phyloP scores from a whole-genome alignment of 1,284 basidiomycete genomes.

The Sanguinoderma infundibulare region DNA sequence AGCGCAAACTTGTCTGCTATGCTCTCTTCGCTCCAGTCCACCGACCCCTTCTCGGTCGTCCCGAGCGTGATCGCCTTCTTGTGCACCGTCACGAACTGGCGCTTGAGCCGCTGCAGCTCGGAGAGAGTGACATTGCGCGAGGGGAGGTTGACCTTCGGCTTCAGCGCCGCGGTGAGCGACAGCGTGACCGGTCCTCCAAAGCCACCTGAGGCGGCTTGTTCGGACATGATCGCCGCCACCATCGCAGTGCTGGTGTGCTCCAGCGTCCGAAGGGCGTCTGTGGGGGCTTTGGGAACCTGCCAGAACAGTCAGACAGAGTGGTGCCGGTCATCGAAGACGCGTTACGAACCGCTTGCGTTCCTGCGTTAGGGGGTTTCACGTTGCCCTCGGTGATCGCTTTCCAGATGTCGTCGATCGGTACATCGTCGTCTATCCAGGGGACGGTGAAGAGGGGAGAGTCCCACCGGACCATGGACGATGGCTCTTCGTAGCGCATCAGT shows the following conservation, averaged over 20 bases:
- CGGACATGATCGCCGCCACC: conserved; percentile 51
- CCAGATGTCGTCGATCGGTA: conserved; percentile 82
- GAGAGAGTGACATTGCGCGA: conserved; percentile 76
- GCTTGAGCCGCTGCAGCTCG: conserved; percentile 85
- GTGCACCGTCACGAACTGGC: conserved; percentile 87
- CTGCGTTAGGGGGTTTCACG: conserved; percentile 84
- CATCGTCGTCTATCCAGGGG: conserved; percentile 52
- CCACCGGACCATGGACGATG: conserved; percentile 96
- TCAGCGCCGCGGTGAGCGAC: conserved; percentile 45
- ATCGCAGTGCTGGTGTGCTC: conserved; percentile 55
- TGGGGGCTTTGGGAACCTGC: conserved; percentile 75
- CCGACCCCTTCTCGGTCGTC: conserved; percentile 76
- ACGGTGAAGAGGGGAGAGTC: conserved; percentile 91
- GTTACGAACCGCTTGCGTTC: conserved; percentile 78
- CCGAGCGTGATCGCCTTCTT: conserved; percentile 87
- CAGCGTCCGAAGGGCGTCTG: conserved; percentile 80
- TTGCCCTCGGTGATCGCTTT: conserved; percentile 79
- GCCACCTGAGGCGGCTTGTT: conserved; percentile 40
- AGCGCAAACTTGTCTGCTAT: conserved; percentile 77
- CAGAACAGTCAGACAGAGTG: neutral
- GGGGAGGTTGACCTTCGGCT: conserved; percentile 53
- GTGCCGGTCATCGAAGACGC: conserved; percentile 28
- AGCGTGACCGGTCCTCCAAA: conserved; percentile 58
- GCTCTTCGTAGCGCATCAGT: conserved; percentile 91
- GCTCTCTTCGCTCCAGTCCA: conserved; percentile 78